Evolutionary conservation across 1,139 yeast genomes (phyloP).

Genomic region (Suhomyces choctaworum): DNA sequence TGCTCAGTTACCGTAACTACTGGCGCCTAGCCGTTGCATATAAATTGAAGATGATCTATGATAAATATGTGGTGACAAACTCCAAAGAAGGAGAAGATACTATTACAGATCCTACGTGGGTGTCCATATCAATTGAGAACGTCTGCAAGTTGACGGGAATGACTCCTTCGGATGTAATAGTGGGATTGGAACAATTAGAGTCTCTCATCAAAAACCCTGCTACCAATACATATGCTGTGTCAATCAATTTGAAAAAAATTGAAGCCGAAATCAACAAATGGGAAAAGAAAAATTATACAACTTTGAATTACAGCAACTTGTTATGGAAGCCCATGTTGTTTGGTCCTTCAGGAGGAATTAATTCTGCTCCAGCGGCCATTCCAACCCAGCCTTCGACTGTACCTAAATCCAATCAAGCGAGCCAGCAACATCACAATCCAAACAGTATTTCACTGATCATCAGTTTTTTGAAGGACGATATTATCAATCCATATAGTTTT

Average conservation of each 20-base stretch:
- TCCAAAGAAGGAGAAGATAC: neutral
- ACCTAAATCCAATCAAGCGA: neutral
- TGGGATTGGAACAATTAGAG: slow-evolving; percentile 77
- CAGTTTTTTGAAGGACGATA: slow-evolving; percentile 63
- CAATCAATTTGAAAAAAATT: slow-evolving; percentile 49
- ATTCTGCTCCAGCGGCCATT: slow-evolving; percentile 51
- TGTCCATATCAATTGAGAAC: slow-evolving; percentile 52
- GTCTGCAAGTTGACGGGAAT: slow-evolving; percentile 77
- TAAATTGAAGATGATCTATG: slow-evolving; percentile 33
- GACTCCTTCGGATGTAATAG: slow-evolving; percentile 82
- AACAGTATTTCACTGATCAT: slow-evolving; percentile 57
- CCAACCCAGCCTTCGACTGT: slow-evolving; percentile 16
- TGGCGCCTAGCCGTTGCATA: slow-evolving; percentile 74
- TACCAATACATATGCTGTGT: slow-evolving; percentile 53
- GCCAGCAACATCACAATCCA: slow-evolving; percentile 1
- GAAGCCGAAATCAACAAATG: slow-evolving; percentile 49
- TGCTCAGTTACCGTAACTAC: slow-evolving; percentile 80
- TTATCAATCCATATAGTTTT: slow-evolving; percentile 57
- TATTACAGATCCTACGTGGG: neutral
- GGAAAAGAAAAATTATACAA: slow-evolving; percentile 56
- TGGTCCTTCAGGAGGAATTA: slow-evolving; percentile 82
- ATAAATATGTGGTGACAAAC: slow-evolving; percentile 18
- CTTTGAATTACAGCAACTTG: slow-evolving; percentile 51
- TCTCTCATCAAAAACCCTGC: slow-evolving; percentile 52
- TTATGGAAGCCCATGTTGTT: slow-evolving; percentile 82